Evolutionary conservation across 192 early-diverging fungal species (phyloP), one percentile per base, ranked within the genome.

Genomic region (Umbelopsis vinacea): DNA sequence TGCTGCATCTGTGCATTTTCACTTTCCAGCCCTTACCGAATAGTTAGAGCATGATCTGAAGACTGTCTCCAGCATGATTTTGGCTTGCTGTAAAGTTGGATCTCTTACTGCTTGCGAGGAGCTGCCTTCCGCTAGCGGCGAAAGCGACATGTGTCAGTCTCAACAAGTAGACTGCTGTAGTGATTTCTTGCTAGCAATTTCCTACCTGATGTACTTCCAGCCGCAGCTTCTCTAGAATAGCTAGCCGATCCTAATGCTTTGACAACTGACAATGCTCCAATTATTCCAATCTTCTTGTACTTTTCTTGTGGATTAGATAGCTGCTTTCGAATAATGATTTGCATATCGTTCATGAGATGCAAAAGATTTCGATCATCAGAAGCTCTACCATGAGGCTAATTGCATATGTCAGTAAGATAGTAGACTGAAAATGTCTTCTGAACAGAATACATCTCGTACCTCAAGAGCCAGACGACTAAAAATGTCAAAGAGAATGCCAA

Each of bases 281-380:
- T 86, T 6, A 94, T 85, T 9, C 92, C 92, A 47, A 94, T 83
- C 74, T 86, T 84, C 70, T 92, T 94, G 72, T 88, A 88, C 35
- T 76, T 82, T 23, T 86, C 82, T 14, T 75, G 70, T 24, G 85
- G 85, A 69, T 90, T 92, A 8, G 92, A 85, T n/a, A 94, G 85
- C 71, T 92, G 92, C 63, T 94, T 94, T 72, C 91, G 81, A 67
- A 92, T 85, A 37, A 89, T 80, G 50, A 92, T 92, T 47, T 89
- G 83, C 35, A 94, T 78, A 26, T 94, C 92, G n/a, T 82, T 86
- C 69, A 90, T 86, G 60, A 94, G 76, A 35, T 73, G 57, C 9
- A 63, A 37, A 1, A 63, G 19, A 63, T 19, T 63, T 14, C 33
- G 57, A n/a, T 63, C 57, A 14, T 63, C 57, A 6, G 55, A 60